phyloP scores from a whole-genome alignment of 2,329 filamentous ascomycete genomes.

The Penicillium corylophilum region DNA sequence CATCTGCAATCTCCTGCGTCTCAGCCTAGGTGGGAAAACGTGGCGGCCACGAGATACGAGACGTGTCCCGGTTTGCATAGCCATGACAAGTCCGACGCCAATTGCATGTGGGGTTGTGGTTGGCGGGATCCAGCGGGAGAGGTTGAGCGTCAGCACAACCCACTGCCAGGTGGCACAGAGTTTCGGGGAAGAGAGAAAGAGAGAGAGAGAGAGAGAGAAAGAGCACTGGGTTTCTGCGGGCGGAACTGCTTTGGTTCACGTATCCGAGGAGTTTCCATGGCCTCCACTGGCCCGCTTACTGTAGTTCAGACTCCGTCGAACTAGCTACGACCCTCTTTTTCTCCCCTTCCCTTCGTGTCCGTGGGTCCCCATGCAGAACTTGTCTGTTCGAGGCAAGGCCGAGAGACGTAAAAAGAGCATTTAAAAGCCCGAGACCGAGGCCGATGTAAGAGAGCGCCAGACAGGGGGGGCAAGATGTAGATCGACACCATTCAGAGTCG shows the following conservation, averaged over 20 bases:
- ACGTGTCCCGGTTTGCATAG: background rate
- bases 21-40: slow-evolving; percentile 27
- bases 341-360: background rate
- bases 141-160: background rate
- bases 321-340: background rate
- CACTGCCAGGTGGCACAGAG: slow-evolving; percentile 2
- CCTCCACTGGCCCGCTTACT: background rate
- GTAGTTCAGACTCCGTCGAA: background rate
- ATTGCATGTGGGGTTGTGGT: background rate
- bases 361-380: background rate
- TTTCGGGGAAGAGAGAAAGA: background rate
- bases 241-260: background rate
- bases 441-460: background rate
- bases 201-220: no score
- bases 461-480: background rate
- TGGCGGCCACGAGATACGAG: slow-evolving; percentile 35
- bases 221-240: background rate
- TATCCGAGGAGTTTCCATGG: background rate
- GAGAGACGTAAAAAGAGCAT: background rate
- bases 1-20: background rate
- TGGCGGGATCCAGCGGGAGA: background rate
- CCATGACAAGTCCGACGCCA: slow-evolving; percentile 7
- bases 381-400: background rate
- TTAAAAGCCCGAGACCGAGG: background rate
- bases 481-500: background rate